Percentiles rank a stretch among this genome's conserved stretches.
These are phyloP conservation scores for Tricholoma flavovirens DNA, from an alignment of 768 basidiomycete genomes.

Conservation along the genomic window DNA sequence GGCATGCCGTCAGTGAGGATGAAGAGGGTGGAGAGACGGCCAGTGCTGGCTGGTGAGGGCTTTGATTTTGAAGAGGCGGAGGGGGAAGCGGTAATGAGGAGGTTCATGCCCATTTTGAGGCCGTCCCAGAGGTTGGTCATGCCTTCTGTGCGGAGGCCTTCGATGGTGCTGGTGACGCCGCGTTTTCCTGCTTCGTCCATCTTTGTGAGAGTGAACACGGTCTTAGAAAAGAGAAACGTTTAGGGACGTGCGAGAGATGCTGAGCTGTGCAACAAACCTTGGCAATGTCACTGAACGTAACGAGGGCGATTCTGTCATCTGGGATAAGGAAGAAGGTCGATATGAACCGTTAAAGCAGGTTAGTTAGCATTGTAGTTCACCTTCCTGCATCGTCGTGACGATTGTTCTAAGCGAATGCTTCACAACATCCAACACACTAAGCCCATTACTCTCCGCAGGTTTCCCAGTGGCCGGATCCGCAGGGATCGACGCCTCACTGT, in stretches of 20 bases:
- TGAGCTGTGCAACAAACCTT: background rate
- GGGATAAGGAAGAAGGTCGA: background rate
- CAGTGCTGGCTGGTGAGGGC: background rate
- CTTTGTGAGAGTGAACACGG: background rate
- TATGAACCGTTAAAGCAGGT: background rate
- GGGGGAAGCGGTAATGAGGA: background rate
- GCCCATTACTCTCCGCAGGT: background rate
- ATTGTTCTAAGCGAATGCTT: constrained; percentile 1
- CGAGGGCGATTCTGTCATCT: background rate
- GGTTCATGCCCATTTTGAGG: background rate
- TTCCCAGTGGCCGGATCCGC: background rate
- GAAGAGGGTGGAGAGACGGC: background rate
- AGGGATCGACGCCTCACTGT: background rate
- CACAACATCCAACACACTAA: background rate
- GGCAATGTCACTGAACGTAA: background rate
- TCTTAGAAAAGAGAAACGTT: background rate
- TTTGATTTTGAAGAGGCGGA: background rate
- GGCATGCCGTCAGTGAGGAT: background rate
- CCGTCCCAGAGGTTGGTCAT: background rate
- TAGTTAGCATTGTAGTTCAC: background rate
- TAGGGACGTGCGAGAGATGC: background rate
- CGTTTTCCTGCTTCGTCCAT: background rate
- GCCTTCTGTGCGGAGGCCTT: background rate
- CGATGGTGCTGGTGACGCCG: background rate
- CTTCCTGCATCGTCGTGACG: background rate